A percentile compares a stretch with the other conserved stretches of the same genome.
Evolutionary conservation across 2,329 filamentous ascomycete genomes (phyloP).

Genomic region (Uncinocarpus reesii): DNA sequence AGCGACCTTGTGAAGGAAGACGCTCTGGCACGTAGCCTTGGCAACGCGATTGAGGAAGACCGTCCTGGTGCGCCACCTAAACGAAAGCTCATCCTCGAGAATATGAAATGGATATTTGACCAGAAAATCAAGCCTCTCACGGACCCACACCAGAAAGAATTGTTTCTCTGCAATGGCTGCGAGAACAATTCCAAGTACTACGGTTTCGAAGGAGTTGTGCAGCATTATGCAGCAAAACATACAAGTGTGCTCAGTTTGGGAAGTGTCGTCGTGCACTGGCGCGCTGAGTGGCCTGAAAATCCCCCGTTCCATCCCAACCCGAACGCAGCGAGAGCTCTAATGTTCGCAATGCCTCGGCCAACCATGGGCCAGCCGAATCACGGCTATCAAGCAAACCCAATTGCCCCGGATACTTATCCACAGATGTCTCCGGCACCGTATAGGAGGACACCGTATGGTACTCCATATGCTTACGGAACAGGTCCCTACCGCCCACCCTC

Average conservation of each 20-base stretch:
- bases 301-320: constrained; percentile 61
- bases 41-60: constrained; percentile 39
- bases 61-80: constrained; percentile 46
- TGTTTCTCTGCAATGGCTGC: constrained; percentile 66
- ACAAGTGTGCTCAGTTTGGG: constrained; percentile 59
- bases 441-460: constrained; percentile 24
- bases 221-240: constrained; percentile 77
- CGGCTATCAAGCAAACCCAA: constrained; percentile 15
- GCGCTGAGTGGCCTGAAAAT: constrained; percentile 65
- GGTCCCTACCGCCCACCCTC: constrained; percentile 27
- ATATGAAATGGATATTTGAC: constrained; percentile 80
- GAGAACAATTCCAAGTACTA: constrained; percentile 56
- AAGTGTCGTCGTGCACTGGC: constrained; percentile 66
- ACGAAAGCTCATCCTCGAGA: constrained; percentile 61
- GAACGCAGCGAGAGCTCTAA: constrained; percentile 34
- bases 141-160: constrained; percentile 55
- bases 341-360: constrained; percentile 27
- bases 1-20: constrained; percentile 48
- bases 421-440: constrained; percentile 24
- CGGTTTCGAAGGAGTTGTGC: constrained; percentile 66
- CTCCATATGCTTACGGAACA: constrained; percentile 24
- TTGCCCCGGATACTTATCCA: constrained; percentile 15
- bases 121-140: constrained; percentile 62
- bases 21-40: constrained; percentile 38
- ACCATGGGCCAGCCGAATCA: constrained; percentile 16